Evolutionary conservation across 139 green algal species (phyloP).

Genomic region (Micractinium conductrix): DNA sequence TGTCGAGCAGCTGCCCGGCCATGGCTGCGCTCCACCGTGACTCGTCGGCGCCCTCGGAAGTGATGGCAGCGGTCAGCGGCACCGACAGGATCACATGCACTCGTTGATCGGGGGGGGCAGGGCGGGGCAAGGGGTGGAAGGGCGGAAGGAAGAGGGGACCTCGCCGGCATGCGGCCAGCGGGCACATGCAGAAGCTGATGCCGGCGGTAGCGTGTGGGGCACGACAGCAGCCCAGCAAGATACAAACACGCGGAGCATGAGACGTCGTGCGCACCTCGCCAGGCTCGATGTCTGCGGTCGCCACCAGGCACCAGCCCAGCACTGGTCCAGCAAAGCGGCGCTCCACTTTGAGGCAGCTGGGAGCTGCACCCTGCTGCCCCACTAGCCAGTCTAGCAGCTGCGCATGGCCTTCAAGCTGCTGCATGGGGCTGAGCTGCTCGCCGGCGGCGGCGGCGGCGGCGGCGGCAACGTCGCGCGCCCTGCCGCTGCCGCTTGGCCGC

Average conservation of each 20-base stretch:
- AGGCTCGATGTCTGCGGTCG: constrained; percentile 18
- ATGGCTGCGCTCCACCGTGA: constrained; percentile 17
- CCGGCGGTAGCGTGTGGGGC: too few relatives aligned
- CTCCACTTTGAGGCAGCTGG: constrained; percentile 29
- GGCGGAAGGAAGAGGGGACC: not conserved
- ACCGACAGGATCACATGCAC: constrained; percentile 7
- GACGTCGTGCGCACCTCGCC: constrained; percentile 14
- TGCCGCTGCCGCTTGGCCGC: too few relatives aligned
- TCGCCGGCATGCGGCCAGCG: too few relatives aligned
- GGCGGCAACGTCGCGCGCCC: not conserved
- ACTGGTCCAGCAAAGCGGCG: not conserved
- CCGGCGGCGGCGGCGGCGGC: not conserved
- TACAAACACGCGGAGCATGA: too few relatives aligned
- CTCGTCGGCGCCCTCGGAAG: constrained; percentile 25
- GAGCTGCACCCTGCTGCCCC: not conserved
- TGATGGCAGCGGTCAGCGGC: constrained; percentile 22
- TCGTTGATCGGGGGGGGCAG: too few relatives aligned
- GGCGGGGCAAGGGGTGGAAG: too few relatives aligned
- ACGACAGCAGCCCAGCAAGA: too few relatives aligned
- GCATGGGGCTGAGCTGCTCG: not conserved
- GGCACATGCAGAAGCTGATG: too few relatives aligned
- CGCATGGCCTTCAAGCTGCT: too few relatives aligned
- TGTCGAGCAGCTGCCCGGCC: not conserved
- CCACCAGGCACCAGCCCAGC: constrained; percentile 32
- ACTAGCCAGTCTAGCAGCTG: constrained; percentile 29